Evolutionary conservation across 371 early-diverging fungal species (phyloP), one percentile per base, ranked within the genome.

Genomic region (Mortierella sp.): DNA sequence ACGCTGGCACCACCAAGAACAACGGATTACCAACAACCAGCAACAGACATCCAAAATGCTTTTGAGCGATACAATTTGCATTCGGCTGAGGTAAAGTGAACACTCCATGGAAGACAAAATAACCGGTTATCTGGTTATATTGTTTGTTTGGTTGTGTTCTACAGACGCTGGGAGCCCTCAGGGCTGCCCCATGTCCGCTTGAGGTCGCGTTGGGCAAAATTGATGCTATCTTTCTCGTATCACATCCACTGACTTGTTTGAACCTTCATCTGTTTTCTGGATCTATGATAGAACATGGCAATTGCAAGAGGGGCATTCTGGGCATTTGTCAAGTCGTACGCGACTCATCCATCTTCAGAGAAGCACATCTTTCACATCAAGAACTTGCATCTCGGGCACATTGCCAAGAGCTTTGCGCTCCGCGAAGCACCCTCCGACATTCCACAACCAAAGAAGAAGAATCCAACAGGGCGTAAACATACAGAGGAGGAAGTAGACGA

Each of bases 401-500:
- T 94, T 58, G 97, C 98, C 48, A 97, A 97, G 80, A 86, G 93
- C n/a, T 98, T 98, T 88, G 96, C 88, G 10, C 81, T 98, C 18
- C 76, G 76, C 16, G 76, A 74, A 43, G 76, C 76, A 9, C 76
- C 76, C 0, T 74, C 76, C 23, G 76, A 74, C 45, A 74, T 74
- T 50, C 76, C 76, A 30, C 76, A 74, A 55, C 69, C 76, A 30
- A 74, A 74, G 59, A 74, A 74, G 76, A 73, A 74, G 58, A 63
- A 64, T 47, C 80, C 45, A 72, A 80, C 34, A n/a, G 71, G 71
- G 0, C 51, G 59, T 38, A 67, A 56, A 39, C 46, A 41, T 23
- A 61, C 41, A 13, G 76, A 52, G 23, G 64, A 56, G 23, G n/a
- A n/a, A n/a, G 58, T 58, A 26, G 76, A 74, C 24, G 76, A 74